A percentile compares a stretch with the other conserved stretches of the same genome.
Evolutionary conservation across 192 early-diverging fungal genomes (phyloP).

Genomic region (Lobosporangium transversale): DNA sequence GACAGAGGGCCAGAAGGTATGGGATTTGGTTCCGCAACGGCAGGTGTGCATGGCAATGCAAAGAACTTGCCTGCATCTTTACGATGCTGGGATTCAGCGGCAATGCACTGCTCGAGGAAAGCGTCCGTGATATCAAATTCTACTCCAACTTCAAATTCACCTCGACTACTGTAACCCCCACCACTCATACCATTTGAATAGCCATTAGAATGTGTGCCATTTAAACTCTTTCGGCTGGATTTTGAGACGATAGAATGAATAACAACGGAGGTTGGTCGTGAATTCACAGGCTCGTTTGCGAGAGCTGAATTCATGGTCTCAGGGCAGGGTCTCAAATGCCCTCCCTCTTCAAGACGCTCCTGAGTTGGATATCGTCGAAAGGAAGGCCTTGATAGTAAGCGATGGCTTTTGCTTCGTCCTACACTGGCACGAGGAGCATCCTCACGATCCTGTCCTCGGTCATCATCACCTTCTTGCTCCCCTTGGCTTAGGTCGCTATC

Average conservation of each 20-base stretch:
- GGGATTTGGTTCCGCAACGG: neutral
- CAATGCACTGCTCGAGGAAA: constrained; percentile 45
- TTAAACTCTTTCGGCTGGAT: constrained; percentile 41
- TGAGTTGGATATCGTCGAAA: constrained; percentile 23
- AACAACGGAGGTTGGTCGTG: constrained; percentile 9
- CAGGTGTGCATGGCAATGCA: constrained; percentile 29
- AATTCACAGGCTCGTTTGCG: neutral
- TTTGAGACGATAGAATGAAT: constrained; percentile 37
- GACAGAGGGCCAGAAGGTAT: neutral
- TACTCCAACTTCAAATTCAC: constrained; percentile 42
- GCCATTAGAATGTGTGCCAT: constrained; percentile 1
- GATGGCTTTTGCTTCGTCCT: neutral
- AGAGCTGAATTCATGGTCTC: constrained; percentile 1
- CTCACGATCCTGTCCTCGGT: neutral
- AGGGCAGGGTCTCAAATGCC: too few species aligned
- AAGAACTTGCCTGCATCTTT: constrained; percentile 47
- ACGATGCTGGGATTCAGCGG: constrained; percentile 35
- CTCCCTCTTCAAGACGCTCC: too few species aligned
- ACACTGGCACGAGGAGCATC: neutral
- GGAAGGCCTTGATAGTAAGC: constrained; percentile 22
- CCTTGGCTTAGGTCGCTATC: constrained; percentile 19
- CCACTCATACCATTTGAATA: constrained; percentile 13
- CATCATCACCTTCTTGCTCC: constrained; percentile 1
- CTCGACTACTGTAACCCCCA: constrained; percentile 40
- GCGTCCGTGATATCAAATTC: constrained; percentile 44